A percentile compares a stretch with the other conserved stretches of the same genome.
Conservation (phyloP, 306 rosid genomes). For the Argentina anserina region DNA sequence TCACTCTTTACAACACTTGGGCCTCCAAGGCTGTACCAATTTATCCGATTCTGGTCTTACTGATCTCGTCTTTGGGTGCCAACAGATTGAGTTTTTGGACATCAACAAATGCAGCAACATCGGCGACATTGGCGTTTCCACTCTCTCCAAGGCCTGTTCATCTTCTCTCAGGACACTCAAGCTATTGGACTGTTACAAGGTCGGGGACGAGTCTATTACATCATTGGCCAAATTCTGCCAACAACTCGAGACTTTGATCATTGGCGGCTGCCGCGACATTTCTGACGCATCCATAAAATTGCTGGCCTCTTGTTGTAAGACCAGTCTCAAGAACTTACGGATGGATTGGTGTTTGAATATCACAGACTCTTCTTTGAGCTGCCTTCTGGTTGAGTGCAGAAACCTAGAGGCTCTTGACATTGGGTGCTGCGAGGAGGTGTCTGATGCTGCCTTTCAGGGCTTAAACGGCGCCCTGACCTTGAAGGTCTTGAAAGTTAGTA, state of each 20-base stretch:
- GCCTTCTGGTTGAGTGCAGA: conserved; percentile 59
- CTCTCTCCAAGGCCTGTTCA: conserved; percentile 58
- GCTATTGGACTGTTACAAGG: conserved; percentile 77
- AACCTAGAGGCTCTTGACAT: conserved; percentile 75
- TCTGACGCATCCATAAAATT: conserved; percentile 57
- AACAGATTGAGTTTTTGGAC: conserved; percentile 50
- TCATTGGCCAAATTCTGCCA: conserved; percentile 64
- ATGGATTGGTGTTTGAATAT: conserved; percentile 94
- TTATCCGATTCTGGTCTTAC: conserved; percentile 66
- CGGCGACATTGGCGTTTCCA: conserved; percentile 68
- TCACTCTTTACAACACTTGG: conserved; percentile 59
- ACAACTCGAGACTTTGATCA: conserved; percentile 66
- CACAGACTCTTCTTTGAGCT: conserved; percentile 66
- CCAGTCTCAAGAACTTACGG: conserved; percentile 66
- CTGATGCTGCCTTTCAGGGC: conserved; percentile 74
- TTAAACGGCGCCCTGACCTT: conserved; percentile 36
- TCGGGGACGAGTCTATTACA: conserved; percentile 58
- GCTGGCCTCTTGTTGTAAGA: conserved; percentile 55
- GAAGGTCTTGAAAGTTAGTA: conserved; percentile 72
- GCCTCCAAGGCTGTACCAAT: conserved; percentile 68
- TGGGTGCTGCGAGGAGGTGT: conserved; percentile 89
- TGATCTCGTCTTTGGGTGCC: conserved; percentile 66
- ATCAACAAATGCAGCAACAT: conserved; percentile 77
- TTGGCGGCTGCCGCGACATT: conserved; percentile 83
- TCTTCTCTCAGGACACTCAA: conserved; percentile 68